Evolutionary conservation across 2,329 filamentous ascomycete species (phyloP), one percentile per base, ranked within the genome.

Genomic region (Botrytis tulipae): DNA sequence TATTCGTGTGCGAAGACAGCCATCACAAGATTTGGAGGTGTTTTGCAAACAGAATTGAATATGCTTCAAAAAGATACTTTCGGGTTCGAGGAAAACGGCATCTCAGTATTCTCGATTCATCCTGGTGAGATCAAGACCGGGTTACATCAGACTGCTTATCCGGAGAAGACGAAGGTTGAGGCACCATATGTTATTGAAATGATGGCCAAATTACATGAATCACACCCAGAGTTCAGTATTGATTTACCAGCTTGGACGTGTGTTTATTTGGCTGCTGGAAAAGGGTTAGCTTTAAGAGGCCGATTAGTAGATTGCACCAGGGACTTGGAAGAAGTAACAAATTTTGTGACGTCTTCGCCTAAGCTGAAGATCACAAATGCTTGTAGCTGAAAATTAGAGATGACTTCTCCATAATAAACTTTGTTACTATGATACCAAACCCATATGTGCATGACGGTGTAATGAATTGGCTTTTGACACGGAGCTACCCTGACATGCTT

Each of bases 181-280:
- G 75, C 75, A 20, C 74, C 74, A 7, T 76, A 76, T 70, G 75
- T 76, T 8, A 69, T 76, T 44, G 74, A 77, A 40, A 73, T 74
- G 60, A 77, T 77, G 76, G 70, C 71, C 12, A 77, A 71, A 46
- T 68, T 77, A 60, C 66, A 70, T 8, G 73, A 73, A 54, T 67
- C 62, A 25, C 73, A 76, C 40, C 76, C 76, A 2, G 71, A 76
- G 46, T 77, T 75, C 42, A 74, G 74, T 60, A 71, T 70, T 22
- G 76, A 75, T 40, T 54, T 74, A 46, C 73, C 76, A 25, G 76
- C 76, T 46, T 77, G 76, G 76, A 77, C 76, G 46, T 77, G 76
- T 70, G 75, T 77, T 20, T 77, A 76, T 72, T 73, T 77, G 60
- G 75, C 76, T n/a, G 62, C 75, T 44, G 76, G 75, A 12, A 76